phyloP scores from a whole-genome alignment of 345 rosid genomes.

The Noccaea bulbosa region DNA sequence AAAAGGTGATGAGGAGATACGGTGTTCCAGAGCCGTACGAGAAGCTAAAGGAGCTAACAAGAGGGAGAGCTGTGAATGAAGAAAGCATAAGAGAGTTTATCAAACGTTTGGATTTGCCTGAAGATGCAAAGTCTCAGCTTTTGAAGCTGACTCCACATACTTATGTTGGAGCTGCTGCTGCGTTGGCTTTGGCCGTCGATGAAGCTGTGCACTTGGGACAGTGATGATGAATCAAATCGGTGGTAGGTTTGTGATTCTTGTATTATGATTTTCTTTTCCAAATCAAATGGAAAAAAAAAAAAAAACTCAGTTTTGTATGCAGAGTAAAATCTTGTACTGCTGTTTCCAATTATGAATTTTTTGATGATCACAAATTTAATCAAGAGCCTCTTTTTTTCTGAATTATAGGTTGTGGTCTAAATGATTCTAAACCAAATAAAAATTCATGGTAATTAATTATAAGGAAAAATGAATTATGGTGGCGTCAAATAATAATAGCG shows the following conservation, averaged over 20 bases:
- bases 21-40: conserved; percentile 95
- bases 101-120: conserved; percentile 67
- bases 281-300: neutral
- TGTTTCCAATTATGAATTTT: neutral
- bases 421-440: neutral
- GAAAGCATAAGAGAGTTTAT: conserved; percentile 77
- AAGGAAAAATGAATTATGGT: neutral
- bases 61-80: conserved; percentile 82
- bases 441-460: neutral
- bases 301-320: neutral
- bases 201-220: conserved; percentile 40
- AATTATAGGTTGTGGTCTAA: neutral
- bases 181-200: conserved; percentile 62
- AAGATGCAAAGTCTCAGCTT: conserved; percentile 67
- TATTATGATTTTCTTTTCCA: conserved; percentile 10
- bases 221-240: neutral
- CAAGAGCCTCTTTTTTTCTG: neutral
- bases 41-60: conserved; percentile 88
- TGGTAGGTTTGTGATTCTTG: conserved; percentile 9
- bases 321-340: neutral
- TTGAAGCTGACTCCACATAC: conserved; percentile 72
- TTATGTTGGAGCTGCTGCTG: conserved; percentile 78
- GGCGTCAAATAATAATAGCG: neutral
- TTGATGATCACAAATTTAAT: neutral
- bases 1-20: conserved; percentile 87